Conservation (phyloP, 2,329 filamentous ascomycete species). For the Triangularia setosa region DNA sequence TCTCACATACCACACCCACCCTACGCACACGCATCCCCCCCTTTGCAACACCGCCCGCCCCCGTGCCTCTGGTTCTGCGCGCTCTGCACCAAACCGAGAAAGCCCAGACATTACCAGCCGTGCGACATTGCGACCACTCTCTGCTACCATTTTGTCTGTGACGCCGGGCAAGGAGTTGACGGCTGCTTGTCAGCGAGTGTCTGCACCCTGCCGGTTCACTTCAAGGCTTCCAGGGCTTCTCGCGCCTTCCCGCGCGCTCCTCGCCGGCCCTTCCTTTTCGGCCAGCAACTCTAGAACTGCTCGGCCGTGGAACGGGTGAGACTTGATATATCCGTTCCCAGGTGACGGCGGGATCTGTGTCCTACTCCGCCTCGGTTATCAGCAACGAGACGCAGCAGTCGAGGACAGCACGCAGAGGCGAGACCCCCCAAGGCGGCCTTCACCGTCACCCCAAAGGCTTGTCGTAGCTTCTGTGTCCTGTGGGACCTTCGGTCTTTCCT, state of each 20-base stretch:
- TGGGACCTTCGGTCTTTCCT: constrained; percentile 7
- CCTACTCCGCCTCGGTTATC: constrained; percentile 27
- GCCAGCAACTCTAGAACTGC: constrained; percentile 25
- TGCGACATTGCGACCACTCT: constrained; percentile 21
- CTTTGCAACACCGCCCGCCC: constrained; percentile 4
- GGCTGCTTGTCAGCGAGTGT: constrained; percentile 7
- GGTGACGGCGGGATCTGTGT: constrained; percentile 38
- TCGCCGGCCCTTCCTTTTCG: constrained; percentile 11
- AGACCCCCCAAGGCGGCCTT: constrained; percentile 7
- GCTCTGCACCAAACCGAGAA: constrained; percentile 24
- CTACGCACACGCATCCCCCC: background rate
- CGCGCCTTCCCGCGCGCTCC: constrained; percentile 3
- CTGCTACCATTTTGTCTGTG: constrained; percentile 15
- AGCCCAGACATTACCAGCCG: constrained; percentile 19
- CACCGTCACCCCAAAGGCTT: constrained; percentile 12
- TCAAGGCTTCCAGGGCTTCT: constrained; percentile 5
- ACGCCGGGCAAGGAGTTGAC: constrained; percentile 11
- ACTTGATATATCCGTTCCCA: constrained; percentile 31
- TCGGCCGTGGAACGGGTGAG: constrained; percentile 32
- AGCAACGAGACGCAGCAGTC: constrained; percentile 32
- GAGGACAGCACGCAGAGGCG: constrained; percentile 26
- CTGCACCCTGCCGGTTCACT: constrained; percentile 22
- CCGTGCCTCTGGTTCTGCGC: constrained; percentile 9
- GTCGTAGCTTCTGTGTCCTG: constrained; percentile 7
- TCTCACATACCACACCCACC: constrained; percentile 1